Conservation (phyloP, 1,284 basidiomycete genomes). For the Sutorius eximius region DNA sequence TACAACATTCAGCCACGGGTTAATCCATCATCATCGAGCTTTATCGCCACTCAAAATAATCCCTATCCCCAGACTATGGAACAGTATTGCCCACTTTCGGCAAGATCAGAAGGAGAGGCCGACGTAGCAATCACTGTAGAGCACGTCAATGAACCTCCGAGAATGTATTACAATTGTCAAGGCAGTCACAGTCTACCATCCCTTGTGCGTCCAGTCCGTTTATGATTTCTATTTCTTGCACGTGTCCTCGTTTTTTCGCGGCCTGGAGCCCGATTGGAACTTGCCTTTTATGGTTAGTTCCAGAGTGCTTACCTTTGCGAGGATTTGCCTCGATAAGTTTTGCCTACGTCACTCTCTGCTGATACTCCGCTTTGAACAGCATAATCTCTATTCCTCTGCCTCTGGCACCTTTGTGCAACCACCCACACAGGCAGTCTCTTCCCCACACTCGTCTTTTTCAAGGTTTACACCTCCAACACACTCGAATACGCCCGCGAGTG, state of each 20-base stretch:
- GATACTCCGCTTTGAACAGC: slow-evolving; percentile 11
- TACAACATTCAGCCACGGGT: neutral
- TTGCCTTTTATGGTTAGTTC: neutral
- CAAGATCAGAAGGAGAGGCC: neutral
- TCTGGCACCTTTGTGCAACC: slow-evolving; percentile 7
- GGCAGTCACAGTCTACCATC: slow-evolving; percentile 23
- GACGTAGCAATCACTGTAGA: slow-evolving; percentile 19
- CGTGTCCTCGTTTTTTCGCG: too few relatives aligned
- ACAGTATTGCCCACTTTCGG: slow-evolving; percentile 5
- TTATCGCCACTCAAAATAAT: neutral
- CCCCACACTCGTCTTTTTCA: slow-evolving; percentile 23
- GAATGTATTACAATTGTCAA: slow-evolving; percentile 17
- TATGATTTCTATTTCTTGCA: neutral
- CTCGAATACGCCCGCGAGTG: slow-evolving; percentile 28
- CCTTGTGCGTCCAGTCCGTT: slow-evolving; percentile 21
- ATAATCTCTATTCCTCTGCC: slow-evolving; percentile 8
- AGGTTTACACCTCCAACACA: slow-evolving; percentile 27
- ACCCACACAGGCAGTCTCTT: slow-evolving; percentile 5
- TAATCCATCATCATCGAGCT: slow-evolving; percentile 3
- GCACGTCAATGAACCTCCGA: slow-evolving; percentile 10
- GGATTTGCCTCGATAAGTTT: neutral
- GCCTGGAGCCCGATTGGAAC: too few relatives aligned
- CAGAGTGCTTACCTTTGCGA: neutral
- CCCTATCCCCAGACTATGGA: slow-evolving; percentile 9
- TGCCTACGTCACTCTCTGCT: neutral